Conservation (phyloP, 768 basidiomycete genomes). For the Tubosaeta sp. region DNA sequence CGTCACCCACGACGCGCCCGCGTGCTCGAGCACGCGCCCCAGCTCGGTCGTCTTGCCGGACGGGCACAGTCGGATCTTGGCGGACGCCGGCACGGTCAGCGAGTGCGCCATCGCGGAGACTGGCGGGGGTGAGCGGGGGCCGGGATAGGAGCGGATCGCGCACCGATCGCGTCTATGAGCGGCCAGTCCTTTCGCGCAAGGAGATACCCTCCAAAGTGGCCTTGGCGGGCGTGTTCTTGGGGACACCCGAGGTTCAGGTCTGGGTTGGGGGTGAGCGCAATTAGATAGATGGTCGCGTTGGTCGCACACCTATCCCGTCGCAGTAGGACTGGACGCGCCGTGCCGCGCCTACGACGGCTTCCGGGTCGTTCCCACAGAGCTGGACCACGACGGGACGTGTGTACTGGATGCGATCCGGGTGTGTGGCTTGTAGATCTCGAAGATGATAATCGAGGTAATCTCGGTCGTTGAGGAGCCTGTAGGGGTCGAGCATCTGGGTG, state of each 20-base stretch:
- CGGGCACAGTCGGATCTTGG: conserved; percentile 61
- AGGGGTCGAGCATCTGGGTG: conserved; percentile 74
- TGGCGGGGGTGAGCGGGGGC: conserved; percentile 21
- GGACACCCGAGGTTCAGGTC: conserved; percentile 84
- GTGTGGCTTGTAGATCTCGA: conserved; percentile 43
- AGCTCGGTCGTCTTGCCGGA: conserved; percentile 50
- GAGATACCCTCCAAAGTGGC: conserved; percentile 74
- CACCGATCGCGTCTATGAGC: conserved; percentile 60
- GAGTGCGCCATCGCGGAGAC: conserved; percentile 63
- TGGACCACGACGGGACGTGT: conserved; percentile 62
- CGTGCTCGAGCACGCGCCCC: conserved; percentile 53
- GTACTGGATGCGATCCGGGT: conserved; percentile 14
- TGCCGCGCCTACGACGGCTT: conserved; percentile 56
- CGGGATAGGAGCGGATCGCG: not conserved
- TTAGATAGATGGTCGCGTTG: too few species aligned
- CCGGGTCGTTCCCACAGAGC: conserved; percentile 68
- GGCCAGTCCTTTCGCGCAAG: conserved; percentile 71
- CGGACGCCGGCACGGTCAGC: conserved; percentile 59
- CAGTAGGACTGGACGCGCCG: conserved; percentile 55
- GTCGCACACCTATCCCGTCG: conserved; percentile 64
- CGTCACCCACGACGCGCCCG: conserved; percentile 66
- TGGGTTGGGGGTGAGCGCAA: conserved; percentile 25
- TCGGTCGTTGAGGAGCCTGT: conserved; percentile 55
- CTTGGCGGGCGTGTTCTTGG: conserved; percentile 60
- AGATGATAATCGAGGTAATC: conserved; percentile 64